These are phyloP conservation scores for Aspergillus sp. DNA, from an alignment of 2,329 filamentous ascomycete genomes.

Conservation along the genomic window DNA sequence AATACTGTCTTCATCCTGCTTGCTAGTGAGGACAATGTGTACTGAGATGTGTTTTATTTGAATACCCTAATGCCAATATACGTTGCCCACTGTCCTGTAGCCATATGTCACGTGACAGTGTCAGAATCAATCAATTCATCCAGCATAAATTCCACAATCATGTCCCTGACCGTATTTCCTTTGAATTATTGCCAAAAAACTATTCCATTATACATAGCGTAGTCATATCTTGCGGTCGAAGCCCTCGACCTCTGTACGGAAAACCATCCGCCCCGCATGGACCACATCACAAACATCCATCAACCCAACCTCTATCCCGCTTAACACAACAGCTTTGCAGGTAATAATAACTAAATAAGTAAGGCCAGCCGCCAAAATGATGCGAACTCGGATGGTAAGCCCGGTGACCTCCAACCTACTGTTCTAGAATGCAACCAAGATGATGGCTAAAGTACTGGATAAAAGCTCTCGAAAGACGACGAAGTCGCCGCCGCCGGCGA, in stretches of 20 bases:
- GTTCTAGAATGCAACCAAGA: conserved; percentile 1
- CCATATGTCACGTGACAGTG: too few relatives aligned
- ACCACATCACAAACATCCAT: conserved; percentile 12
- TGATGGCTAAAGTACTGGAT: neutral
- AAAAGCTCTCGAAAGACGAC: conserved; percentile 84
- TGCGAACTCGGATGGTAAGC: conserved; percentile 55
- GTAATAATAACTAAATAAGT: neutral
- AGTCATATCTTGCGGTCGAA: too few relatives aligned
- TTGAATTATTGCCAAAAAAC: too few relatives aligned
- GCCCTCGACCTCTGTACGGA: neutral
- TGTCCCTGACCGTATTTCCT: too few relatives aligned
- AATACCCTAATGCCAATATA: too few relatives aligned
- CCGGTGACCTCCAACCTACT: neutral
- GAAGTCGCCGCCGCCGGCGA: conserved; percentile 64
- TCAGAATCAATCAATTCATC: too few relatives aligned
- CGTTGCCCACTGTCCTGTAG: too few relatives aligned
- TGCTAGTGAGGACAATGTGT: too few relatives aligned
- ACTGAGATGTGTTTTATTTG: too few relatives aligned
- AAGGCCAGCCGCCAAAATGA: conserved; percentile 28
- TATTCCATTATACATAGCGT: too few relatives aligned
- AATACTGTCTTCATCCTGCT: too few relatives aligned
- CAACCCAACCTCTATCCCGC: conserved; percentile 4
- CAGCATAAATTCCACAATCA: too few relatives aligned
- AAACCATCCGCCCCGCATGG: conserved; percentile 13
- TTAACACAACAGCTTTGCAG: neutral